These are phyloP conservation scores for Diutina neorugosa DNA, from an alignment of 1,139 yeast genomes.

Conservation along the genomic window DNA sequence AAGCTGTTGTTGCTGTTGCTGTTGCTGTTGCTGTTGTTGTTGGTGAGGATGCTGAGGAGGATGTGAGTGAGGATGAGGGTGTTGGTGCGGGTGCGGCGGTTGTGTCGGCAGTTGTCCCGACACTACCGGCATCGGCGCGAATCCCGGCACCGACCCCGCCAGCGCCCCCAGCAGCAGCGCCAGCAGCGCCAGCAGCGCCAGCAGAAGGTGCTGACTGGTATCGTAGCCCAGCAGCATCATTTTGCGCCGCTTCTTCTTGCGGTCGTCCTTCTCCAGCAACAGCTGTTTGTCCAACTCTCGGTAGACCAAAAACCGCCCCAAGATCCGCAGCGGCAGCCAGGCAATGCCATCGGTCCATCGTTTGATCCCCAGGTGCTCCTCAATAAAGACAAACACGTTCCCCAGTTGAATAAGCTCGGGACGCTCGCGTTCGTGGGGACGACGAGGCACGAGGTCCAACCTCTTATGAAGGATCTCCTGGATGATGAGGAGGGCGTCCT, in stretches of 20 bases:
- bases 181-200: neutral
- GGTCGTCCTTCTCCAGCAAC: constrained; percentile 20
- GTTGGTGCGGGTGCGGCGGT: too few species aligned
- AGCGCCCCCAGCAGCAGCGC: neutral
- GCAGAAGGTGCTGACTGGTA: neutral
- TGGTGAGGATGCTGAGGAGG: neutral
- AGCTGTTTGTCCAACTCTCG: constrained; percentile 58
- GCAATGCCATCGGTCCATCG: constrained; percentile 92
- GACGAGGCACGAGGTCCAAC: constrained; percentile 54
- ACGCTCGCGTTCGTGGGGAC: constrained; percentile 79
- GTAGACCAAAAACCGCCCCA: constrained; percentile 74
- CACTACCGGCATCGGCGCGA: too few species aligned
- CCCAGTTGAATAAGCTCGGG: constrained; percentile 58
- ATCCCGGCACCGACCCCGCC: neutral
- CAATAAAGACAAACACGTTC: constrained; percentile 73
- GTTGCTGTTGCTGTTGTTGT: neutral
- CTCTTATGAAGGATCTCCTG: constrained; percentile 62
- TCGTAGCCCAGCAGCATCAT: constrained; percentile 8
- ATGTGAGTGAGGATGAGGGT: too few species aligned
- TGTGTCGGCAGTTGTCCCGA: too few species aligned
- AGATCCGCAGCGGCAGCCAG: constrained; percentile 84
- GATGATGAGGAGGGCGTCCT: constrained; percentile 72
- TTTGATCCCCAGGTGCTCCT: constrained; percentile 71
- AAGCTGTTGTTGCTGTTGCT: neutral
- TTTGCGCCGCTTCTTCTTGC: constrained; percentile 19